Evolutionary conservation across 2,329 filamentous ascomycete species (phyloP).

Genomic region (Colletotrichum gloeosporioides): DNA sequence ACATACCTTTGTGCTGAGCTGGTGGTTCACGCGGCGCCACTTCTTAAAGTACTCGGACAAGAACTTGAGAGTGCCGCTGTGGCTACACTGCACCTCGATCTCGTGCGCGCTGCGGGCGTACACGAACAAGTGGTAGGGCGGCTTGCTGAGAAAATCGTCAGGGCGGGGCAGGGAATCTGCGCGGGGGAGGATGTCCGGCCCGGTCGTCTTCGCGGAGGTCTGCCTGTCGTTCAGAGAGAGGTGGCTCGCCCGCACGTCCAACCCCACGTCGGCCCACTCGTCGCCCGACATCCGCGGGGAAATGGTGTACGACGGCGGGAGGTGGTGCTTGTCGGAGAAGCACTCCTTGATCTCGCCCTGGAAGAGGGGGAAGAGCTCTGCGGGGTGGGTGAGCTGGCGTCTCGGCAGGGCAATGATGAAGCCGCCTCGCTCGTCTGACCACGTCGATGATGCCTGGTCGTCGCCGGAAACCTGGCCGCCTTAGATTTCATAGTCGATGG

Average conservation of each 20-base stretch:
- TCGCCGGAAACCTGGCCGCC: conserved; percentile 25
- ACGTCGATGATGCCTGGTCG: conserved; percentile 36
- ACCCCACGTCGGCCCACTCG: conserved; percentile 50
- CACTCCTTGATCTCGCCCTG: conserved; percentile 37
- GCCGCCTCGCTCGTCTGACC: conserved; percentile 39
- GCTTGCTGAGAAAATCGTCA: conserved; percentile 50
- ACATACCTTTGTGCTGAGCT: conserved; percentile 36
- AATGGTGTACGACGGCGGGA: background rate
- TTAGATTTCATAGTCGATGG: background rate
- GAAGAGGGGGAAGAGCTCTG: conserved; percentile 40
- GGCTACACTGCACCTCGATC: conserved; percentile 52
- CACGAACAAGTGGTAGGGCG: conserved; percentile 54
- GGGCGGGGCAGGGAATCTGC: conserved; percentile 47
- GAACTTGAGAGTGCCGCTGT: conserved; percentile 49
- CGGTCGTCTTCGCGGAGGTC: background rate
- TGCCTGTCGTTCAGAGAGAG: conserved; percentile 15
- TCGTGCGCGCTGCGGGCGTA: conserved; percentile 29
- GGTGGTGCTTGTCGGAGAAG: conserved; percentile 32
- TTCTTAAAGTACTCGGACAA: conserved; percentile 51
- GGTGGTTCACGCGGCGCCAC: conserved; percentile 51
- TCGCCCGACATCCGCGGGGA: conserved; percentile 28
- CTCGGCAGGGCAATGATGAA: conserved; percentile 46
- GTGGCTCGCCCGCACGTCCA: conserved; percentile 33
- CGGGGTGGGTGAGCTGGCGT: conserved; percentile 30
- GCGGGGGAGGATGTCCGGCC: conserved; percentile 43